These are phyloP conservation scores for Myxozyma monticola DNA, from an alignment of 805 yeast species.

Conservation along the genomic window DNA sequence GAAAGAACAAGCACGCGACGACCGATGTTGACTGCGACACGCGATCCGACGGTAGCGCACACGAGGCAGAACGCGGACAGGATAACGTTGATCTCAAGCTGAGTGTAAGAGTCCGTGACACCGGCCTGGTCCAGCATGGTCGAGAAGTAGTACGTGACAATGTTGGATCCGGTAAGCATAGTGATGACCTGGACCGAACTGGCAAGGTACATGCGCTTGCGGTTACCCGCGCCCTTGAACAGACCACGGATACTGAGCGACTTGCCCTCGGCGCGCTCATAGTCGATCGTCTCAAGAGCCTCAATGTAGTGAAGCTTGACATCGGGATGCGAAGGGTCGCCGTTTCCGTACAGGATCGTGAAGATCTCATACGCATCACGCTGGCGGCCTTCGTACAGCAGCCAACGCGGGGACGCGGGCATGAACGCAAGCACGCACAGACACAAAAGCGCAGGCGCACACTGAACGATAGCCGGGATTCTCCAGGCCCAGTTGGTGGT, in stretches of 20 bases:
- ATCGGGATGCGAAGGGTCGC: neutral
- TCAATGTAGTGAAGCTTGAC: neutral
- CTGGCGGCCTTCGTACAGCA: slow-evolving; percentile 55
- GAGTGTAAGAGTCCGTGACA: neutral
- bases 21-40: neutral
- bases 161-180: neutral
- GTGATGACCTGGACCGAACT: neutral
- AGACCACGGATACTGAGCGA: neutral
- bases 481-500: slow-evolving; percentile 50
- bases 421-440: slow-evolving; percentile 51
- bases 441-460: slow-evolving; percentile 47
- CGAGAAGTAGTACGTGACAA: neutral
- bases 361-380: slow-evolving; percentile 50
- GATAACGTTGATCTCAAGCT: neutral
- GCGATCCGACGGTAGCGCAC: neutral
- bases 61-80: neutral
- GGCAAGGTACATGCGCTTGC: neutral
- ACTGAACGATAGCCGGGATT: slow-evolving; percentile 55
- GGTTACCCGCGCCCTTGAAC: neutral
- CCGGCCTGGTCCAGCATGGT: neutral
- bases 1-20: neutral
- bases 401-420: slow-evolving; percentile 69
- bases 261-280: neutral
- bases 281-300: neutral
- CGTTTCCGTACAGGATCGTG: neutral